Percentiles rank a stretch among this genome's conserved stretches.
These are phyloP conservation scores for Murraya paniculata DNA, from an alignment of 345 rosid species.

Conservation along the genomic window DNA sequence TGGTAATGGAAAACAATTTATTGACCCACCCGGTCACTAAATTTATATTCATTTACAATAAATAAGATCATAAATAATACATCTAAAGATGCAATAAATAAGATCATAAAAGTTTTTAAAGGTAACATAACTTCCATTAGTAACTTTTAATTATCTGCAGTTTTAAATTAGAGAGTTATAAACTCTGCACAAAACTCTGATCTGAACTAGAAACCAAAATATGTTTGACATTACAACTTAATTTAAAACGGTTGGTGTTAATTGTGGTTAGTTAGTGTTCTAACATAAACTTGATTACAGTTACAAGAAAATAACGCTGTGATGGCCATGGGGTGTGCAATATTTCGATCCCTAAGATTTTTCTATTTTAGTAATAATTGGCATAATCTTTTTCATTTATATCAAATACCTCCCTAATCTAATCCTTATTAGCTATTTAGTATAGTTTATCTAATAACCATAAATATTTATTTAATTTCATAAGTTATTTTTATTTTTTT, in stretches of 20 bases:
- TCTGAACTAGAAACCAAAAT: not conserved
- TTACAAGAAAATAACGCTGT: not conserved
- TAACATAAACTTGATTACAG: not conserved
- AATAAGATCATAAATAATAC: not conserved
- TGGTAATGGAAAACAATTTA: not conserved
- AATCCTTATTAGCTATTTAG: rapidly evolving
- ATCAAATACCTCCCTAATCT: not conserved
- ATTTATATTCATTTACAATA: not conserved
- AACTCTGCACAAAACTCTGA: not conserved
- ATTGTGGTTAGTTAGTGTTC: not conserved
- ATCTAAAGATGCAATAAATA: not conserved
- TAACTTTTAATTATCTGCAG: not conserved
- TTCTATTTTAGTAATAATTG: not conserved
- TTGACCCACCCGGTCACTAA: not conserved
- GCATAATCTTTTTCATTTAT: not conserved
- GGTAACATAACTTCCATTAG: not conserved
- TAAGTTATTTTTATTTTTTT: too few species aligned
- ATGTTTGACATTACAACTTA: not conserved
- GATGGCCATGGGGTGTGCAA: not conserved
- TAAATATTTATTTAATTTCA: too few species aligned
- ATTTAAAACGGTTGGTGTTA: not conserved
- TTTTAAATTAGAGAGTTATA: not conserved
- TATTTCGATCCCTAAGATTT: not conserved
- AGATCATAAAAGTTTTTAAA: not conserved
- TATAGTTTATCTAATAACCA: too few species aligned